Evolutionary conservation across 805 yeast species (phyloP), one percentile per base, ranked within the genome.

Genomic region (Kazachstania martiniae): DNA sequence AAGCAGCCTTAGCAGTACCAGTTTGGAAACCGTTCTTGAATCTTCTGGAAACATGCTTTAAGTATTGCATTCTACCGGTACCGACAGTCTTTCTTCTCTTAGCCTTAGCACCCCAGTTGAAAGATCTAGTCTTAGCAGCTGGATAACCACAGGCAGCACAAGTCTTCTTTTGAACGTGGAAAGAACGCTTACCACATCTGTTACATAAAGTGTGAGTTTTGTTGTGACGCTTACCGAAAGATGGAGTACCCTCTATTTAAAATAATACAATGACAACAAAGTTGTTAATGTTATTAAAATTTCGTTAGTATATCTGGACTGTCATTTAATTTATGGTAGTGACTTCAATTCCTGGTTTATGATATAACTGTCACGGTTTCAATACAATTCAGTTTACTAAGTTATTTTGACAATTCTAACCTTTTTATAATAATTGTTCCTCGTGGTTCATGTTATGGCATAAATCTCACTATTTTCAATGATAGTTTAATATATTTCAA

Each of bases 1-100:
- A 61, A 65, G 69, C 69, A 58, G 80, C 68, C 68, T 72, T 26
- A 55, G 77, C 75, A 53, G 67, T 72, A 66, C 86, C 84, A 59
- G 94, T 65, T 70, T 84, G 95, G 95, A 91, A 91, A 66, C 86
- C 94, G 79, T 89, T 89, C 83, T 87, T 84, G 83, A 89, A 89
- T 76, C 86, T 84, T 79, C 97, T 87, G 56, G 91, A 71, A 58
- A 91, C 94, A 70, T 77, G 79, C 77, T 89, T 91, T 70, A 91
- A 78, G 86, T 89, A 76, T 68, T 87, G 74, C 93, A 85, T 84
- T 75, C 98, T 93, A 72, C 98, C 98, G 67, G 97, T 78, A 77
- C 98, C 98, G 57, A 96, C 87, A 56, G 98, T 91, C 70, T 82
- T 81, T 84, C 98, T 86, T 85, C 98, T 86, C 81, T 87, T 84